These are phyloP conservation scores for Chrysopogon serrulatus DNA, from an alignment of 176 grass and related monocot genomes.

Conservation along the genomic window DNA sequence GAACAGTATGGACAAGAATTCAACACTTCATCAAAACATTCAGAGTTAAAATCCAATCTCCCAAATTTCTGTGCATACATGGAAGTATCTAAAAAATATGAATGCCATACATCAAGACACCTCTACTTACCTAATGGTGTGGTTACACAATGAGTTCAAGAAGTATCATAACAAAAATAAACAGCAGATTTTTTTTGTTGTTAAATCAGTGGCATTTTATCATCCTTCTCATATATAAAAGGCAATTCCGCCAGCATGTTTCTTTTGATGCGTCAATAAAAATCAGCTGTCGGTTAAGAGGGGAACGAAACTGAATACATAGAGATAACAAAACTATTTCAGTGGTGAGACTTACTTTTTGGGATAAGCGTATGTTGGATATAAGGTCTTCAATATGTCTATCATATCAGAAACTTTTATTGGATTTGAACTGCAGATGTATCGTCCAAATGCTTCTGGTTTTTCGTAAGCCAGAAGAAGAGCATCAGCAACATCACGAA, in stretches of 20 bases:
- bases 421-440: constrained; percentile 28
- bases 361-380: constrained; percentile 34
- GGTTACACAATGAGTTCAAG: neutral
- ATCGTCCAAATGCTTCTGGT: constrained; percentile 19
- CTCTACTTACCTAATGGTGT: neutral
- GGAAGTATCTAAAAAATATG: neutral
- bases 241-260: neutral
- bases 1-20: neutral
- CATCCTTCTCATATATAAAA: neutral
- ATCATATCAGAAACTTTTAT: constrained; percentile 38
- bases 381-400: constrained; percentile 22
- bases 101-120: neutral
- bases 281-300: neutral
- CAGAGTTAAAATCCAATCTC: neutral
- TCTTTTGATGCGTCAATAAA: neutral
- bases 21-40: neutral
- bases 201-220: neutral
- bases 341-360: constrained; percentile 26
- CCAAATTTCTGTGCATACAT: neutral
- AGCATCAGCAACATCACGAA: constrained; percentile 37
- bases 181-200: neutral
- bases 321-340: neutral
- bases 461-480: constrained; percentile 38
- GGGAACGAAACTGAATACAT: neutral
- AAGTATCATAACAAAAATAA: neutral